Conservation (phyloP, 805 yeast genomes). For the Metschnikowia drakensbergensis region DNA sequence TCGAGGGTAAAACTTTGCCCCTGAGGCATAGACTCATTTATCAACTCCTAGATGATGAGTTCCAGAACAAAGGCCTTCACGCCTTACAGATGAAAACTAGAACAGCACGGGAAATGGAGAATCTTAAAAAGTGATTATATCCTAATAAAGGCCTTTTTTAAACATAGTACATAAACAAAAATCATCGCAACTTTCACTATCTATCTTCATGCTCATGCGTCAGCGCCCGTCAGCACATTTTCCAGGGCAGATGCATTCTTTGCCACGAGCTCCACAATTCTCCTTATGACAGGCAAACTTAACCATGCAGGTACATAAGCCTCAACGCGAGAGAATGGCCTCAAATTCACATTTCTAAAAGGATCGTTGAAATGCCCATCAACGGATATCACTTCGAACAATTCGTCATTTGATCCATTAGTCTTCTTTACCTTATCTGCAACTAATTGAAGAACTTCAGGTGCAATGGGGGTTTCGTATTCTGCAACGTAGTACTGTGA, state of each 20-base stretch:
- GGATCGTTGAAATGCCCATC: constrained; percentile 82
- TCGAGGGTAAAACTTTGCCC: constrained; percentile 63
- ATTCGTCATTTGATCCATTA: constrained; percentile 54
- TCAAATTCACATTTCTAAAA: constrained; percentile 64
- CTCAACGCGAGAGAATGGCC: constrained; percentile 78
- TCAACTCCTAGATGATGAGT: constrained; percentile 64
- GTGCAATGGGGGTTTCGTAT: constrained; percentile 88
- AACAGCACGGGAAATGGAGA: constrained; percentile 53
- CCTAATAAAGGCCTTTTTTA: not conserved
- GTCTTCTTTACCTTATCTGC: constrained; percentile 71
- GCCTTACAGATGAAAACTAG: constrained; percentile 84
- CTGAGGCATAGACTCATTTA: constrained; percentile 77
- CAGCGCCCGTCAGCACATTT: constrained; percentile 13
- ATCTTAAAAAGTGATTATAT: constrained; percentile 5
- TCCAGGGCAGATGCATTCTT: constrained; percentile 75
- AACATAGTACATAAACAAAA: not conserved
- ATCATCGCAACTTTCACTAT: not conserved
- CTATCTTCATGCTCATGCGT: not conserved
- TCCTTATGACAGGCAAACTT: constrained; percentile 81
- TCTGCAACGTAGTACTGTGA: constrained; percentile 89
- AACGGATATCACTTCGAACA: constrained; percentile 64
- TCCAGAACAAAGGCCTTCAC: constrained; percentile 70
- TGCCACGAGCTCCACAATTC: constrained; percentile 84
- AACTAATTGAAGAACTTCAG: constrained; percentile 72
- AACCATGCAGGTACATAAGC: constrained; percentile 95